Conservation (phyloP, 1,284 basidiomycete genomes). For the Schizopora paradoxa region DNA sequence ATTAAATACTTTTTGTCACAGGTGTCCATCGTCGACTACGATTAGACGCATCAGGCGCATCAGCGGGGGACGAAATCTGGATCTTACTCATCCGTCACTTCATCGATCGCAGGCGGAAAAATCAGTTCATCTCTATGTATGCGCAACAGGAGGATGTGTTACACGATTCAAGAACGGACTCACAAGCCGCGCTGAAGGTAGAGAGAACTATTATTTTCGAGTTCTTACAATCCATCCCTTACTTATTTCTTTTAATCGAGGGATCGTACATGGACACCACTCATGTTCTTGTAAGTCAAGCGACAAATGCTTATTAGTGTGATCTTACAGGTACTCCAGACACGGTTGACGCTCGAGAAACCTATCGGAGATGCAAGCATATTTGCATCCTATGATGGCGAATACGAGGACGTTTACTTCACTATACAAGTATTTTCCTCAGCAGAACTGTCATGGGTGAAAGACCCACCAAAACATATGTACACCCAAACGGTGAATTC, state of each 20-base stretch:
- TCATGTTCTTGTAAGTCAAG: slow-evolving; percentile 58
- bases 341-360: slow-evolving; percentile 8
- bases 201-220: slow-evolving; percentile 15
- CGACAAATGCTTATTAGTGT: background rate
- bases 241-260: slow-evolving; percentile 33
- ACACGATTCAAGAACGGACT: background rate
- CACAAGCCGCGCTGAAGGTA: slow-evolving; percentile 30
- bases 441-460: slow-evolving; percentile 45
- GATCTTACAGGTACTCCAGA: slow-evolving; percentile 11
- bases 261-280: slow-evolving; percentile 76
- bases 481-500: slow-evolving; percentile 40
- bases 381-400: slow-evolving; percentile 63
- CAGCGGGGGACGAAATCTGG: slow-evolving; percentile 52
- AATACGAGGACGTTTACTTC: slow-evolving; percentile 54
- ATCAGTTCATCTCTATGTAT: slow-evolving; percentile 73
- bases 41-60: background rate
- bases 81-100: slow-evolving; percentile 78
- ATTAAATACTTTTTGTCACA: background rate
- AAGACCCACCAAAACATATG: slow-evolving; percentile 32
- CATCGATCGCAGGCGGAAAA: slow-evolving; percentile 44
- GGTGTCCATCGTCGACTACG: background rate
- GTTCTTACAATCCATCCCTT: slow-evolving; percentile 2
- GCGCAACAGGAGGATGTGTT: slow-evolving; percentile 34
- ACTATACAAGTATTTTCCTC: slow-evolving; percentile 54
- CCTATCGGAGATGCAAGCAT: slow-evolving; percentile 44